Conservation (phyloP, 1,284 basidiomycete genomes). For the Schizophyllum amplum region DNA sequence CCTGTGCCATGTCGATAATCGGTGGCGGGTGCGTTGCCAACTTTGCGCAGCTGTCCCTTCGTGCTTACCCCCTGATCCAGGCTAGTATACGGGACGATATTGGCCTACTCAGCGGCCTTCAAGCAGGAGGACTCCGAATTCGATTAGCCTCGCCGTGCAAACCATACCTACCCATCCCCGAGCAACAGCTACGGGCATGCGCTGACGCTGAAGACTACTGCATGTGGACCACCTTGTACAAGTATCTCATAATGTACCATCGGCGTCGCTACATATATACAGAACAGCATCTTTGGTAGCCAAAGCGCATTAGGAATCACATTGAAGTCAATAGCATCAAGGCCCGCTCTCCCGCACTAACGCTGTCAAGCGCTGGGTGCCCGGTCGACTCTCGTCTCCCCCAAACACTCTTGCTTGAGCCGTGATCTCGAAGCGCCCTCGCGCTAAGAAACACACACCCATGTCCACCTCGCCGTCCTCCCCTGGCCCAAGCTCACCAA, state of each 20-base stretch:
- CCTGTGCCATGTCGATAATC: conserved; percentile 90
- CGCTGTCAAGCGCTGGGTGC: conserved; percentile 28
- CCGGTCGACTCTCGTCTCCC: conserved; percentile 22
- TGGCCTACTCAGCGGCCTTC: conserved; percentile 83
- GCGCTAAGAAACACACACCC: conserved; percentile 67
- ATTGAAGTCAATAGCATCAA: background rate
- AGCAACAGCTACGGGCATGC: no score
- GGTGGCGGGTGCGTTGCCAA: conserved; percentile 69
- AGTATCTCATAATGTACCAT: background rate
- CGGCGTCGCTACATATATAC: background rate
- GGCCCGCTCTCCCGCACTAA: conserved; percentile 20
- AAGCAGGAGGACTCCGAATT: conserved; percentile 69
- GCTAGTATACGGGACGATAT: conserved; percentile 90
- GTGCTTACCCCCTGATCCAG: conserved; percentile 27
- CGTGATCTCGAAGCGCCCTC: conserved; percentile 63
- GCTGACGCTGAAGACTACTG: background rate
- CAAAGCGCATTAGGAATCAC: background rate
- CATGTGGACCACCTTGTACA: background rate
- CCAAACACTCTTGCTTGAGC: conserved; percentile 42
- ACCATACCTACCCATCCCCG: conserved; percentile 7
- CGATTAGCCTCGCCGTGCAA: conserved; percentile 33
- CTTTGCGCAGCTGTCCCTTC: conserved; percentile 1
- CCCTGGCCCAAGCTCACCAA: conserved; percentile 49
- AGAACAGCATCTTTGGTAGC: background rate
- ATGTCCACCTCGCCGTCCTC: conserved; percentile 46